Evolutionary conservation across 2,329 filamentous ascomycete genomes (phyloP).

Genomic region (Paecilomyces sp.): DNA sequence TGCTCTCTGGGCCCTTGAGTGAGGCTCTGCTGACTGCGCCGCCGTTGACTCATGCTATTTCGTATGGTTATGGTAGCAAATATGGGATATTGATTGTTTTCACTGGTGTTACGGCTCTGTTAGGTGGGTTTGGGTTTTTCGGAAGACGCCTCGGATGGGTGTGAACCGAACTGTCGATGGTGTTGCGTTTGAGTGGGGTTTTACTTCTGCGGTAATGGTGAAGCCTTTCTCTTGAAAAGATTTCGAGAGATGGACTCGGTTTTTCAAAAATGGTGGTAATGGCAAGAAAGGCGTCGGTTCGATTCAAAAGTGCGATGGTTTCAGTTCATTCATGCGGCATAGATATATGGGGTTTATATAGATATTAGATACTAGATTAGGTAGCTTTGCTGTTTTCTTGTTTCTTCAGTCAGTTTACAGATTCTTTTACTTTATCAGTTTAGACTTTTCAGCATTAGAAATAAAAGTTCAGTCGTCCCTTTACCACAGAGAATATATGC

Average conservation of each 20-base stretch:
- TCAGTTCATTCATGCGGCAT: background rate
- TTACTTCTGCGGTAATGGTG: background rate
- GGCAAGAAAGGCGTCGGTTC: background rate
- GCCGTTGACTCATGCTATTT: background rate
- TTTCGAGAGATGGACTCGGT: background rate
- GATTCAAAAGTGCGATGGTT: background rate
- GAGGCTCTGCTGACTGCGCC: constrained; percentile 1
- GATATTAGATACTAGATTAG: no score
- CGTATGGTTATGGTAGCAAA: background rate
- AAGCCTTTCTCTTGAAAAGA: background rate
- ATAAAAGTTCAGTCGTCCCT: no score
- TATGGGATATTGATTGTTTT: constrained; percentile 6
- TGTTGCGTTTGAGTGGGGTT: background rate
- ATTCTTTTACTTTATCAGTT: no score
- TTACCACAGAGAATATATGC: no score
- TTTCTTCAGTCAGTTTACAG: no score
- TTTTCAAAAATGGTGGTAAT: background rate
- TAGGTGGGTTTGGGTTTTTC: background rate
- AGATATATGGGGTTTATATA: background rate
- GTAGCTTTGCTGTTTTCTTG: no score
- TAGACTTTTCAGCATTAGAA: no score
- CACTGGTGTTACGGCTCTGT: constrained; percentile 2
- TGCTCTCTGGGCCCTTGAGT: constrained; percentile 5
- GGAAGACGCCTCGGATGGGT: background rate
- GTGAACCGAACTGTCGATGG: background rate